Conservation (phyloP, 306 rosid species). For the Quercus aquifolioides region DNA sequence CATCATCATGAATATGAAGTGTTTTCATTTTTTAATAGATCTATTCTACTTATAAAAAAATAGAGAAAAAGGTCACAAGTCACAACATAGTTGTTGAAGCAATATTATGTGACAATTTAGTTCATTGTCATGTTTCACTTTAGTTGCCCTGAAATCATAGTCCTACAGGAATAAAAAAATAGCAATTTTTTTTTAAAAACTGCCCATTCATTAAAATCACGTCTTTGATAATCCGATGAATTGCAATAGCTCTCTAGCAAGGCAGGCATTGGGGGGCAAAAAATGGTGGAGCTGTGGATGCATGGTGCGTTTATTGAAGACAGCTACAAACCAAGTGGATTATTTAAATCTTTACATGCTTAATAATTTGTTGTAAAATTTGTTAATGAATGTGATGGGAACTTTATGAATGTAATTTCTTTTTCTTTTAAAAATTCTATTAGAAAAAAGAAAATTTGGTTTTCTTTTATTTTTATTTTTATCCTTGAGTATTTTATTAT, state of each 20-base stretch:
- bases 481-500: too few relatives aligned
- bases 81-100: not conserved
- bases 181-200: not conserved
- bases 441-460: too few relatives aligned
- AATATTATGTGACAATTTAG: not conserved
- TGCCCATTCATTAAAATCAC: not conserved
- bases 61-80: too few relatives aligned
- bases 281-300: not conserved
- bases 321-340: not conserved
- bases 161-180: not conserved
- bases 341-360: not conserved
- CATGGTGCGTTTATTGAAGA: not conserved
- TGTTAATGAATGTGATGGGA: not conserved
- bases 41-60: too few relatives aligned
- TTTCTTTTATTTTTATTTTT: too few relatives aligned
- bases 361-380: not conserved
- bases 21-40: not conserved
- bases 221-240: not conserved
- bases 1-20: too few relatives aligned
- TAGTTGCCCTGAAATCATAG: not conserved
- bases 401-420: not conserved
- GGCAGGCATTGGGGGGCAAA: not conserved
- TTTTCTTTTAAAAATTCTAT: too few relatives aligned
- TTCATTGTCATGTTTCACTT: not conserved
- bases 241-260: not conserved